Evolutionary conservation across 495 filamentous ascomycete species (phyloP), one percentile per base, ranked within the genome.

Genomic region (Sordaria brevicollis): DNA sequence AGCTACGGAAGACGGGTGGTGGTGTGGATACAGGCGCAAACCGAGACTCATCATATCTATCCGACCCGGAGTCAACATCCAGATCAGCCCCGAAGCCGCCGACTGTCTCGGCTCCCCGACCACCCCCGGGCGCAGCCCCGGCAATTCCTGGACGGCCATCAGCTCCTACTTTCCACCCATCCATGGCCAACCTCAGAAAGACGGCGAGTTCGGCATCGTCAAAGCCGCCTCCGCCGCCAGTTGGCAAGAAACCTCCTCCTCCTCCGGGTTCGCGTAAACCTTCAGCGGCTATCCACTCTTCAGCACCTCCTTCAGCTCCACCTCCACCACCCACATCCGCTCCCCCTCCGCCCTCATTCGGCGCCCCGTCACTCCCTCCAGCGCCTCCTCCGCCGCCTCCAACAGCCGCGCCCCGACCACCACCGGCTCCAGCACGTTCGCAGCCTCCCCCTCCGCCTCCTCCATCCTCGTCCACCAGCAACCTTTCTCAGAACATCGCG

Each of bases 21-120:
- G 95, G 94, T 25, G 84, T 99, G 68, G 89, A 96, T 79, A 97
- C 95, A 13, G 94, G 94, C 78, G 93, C 93, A 73, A 90, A 84
- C 75, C 86, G 83, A 74, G 89, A 90, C 65, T 88, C 93, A 29
- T 86, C 91, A 67, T 95, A 97, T 74, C 82, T 90, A 31, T 93
- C 92, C 37, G 93, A 96, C 72, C 88, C 91, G 13, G 92, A 96
- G 72, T 84, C 84, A n/a, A 85, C 86, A 62, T 76, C 80, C 71
- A 79, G 76, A 70, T 81, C 84, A 69, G 85, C 82, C 25, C 88
- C 88, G 1, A 90, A 84, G 75, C 84, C 84, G 38, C 90, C 90
- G n/a, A 75, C 77, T 62, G 82, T 81, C 68, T 81, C 86, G 62
- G 89, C 88, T 62, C 90, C 90, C 29, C 89, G 81, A 74, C 89